A percentile compares a stretch with the other conserved stretches of the same genome.
Conservation (phyloP, 257 asterid genomes). For the Solanum pinnatisectum region DNA sequence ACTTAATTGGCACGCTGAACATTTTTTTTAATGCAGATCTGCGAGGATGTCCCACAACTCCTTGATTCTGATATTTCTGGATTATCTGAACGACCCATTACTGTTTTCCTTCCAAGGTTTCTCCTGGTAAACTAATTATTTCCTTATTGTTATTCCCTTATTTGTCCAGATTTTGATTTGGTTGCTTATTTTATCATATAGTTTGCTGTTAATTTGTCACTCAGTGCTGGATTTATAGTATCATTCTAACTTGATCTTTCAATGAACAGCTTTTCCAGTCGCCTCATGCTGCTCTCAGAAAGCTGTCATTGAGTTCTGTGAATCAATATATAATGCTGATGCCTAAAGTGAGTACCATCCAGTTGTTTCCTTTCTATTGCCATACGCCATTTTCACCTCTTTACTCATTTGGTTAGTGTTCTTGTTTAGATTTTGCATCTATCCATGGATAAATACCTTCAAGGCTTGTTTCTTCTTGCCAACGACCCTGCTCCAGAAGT, state of each 20-base stretch:
- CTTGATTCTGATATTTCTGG: constrained; percentile 82
- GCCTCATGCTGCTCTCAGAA: constrained; percentile 58
- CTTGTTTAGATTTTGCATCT: constrained; percentile 44
- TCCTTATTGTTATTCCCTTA: neutral
- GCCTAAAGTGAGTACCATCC: constrained; percentile 61
- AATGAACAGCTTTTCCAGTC: constrained; percentile 87
- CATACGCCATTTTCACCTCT: neutral
- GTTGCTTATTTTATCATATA: neutral
- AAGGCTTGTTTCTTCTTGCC: constrained; percentile 87
- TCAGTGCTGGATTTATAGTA: neutral
- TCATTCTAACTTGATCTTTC: constrained; percentile 2
- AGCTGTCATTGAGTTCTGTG: constrained; percentile 82
- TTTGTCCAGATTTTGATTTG: neutral
- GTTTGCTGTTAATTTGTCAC: neutral
- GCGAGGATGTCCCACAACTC: constrained; percentile 78
- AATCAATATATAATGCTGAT: constrained; percentile 91
- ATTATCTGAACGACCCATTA: constrained; percentile 75
- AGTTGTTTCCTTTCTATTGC: constrained; percentile 2
- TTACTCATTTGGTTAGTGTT: neutral
- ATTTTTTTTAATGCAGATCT: constrained; percentile 32
- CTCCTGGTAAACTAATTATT: constrained; percentile 46
- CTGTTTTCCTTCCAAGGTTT: constrained; percentile 79
- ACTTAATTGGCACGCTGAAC: neutral
- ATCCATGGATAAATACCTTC: constrained; percentile 85
- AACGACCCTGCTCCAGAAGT: constrained; percentile 76